Base-by-base conservation (phyloP, 306 rosid genomes). In the Rubus parviflorus region DNA sequence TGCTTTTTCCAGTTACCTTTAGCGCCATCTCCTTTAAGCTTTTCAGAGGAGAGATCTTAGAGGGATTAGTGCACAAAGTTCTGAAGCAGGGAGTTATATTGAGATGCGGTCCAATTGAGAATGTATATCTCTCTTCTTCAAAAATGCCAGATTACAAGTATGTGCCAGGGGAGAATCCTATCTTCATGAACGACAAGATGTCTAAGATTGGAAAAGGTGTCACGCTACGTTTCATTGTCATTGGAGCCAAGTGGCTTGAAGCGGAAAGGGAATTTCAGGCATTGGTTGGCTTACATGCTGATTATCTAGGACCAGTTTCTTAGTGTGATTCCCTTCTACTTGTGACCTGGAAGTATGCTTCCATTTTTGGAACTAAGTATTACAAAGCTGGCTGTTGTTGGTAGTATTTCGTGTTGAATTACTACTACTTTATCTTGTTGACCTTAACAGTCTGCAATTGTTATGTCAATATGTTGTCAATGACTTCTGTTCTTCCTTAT, bases 181-280 rank as follows among this genome's bases (percentile, higher is more conserved):
- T 81, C 63, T 95, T 95, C 88, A 43, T 81, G 89, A 87, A 85
- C 63, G 86, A 88, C 35, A 88, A 86, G 68, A 78, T 57, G 70
- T 81, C 97, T 0, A 92, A 83, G 82, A 88, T 95, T 40, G 96
- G 83, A 25, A 90, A 91, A 66, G 96, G 86, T 23, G 89, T 73
- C 5, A 42, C 42, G 0, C 85, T 95, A 23, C 93, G 97, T 70
- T 82, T 83, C 79, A 83, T 90, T 4, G 99, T 92, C 77, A 85
- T 92, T 0, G 99, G 97, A 5, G 91, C 97, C 0, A 95, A 88
- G 90, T 92, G 96, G 99, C 83, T 92, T 22, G 97, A 95, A 64
- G 97, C 96, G 4, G 91, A 92, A 22, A 85, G 97, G 87, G 94
- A 95, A 30, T 92, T 89, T 62, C 99, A 91, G 80, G 98, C 97